A percentile compares a stretch with the other conserved stretches of the same genome.
These are phyloP conservation scores for Juncus effusus DNA, from an alignment of 176 grass and related monocot species.

Conservation along the genomic window DNA sequence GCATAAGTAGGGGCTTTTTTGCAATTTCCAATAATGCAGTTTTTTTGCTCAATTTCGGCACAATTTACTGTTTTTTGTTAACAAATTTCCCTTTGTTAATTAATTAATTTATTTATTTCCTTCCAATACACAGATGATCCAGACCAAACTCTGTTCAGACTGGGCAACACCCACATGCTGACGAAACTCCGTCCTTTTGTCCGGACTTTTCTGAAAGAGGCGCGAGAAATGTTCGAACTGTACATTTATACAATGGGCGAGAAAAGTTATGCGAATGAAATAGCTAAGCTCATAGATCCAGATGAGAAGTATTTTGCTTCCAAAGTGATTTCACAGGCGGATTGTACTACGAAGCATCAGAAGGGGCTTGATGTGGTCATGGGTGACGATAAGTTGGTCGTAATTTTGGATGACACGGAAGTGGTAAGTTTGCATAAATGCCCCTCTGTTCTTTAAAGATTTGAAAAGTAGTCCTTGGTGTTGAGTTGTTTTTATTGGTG, in stretches of 20 bases:
- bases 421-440: conserved; percentile 40
- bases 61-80: neutral
- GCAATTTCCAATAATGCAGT: too few relatives aligned
- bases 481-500: too few relatives aligned
- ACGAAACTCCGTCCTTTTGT: conserved; percentile 91
- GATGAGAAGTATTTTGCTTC: conserved; percentile 66
- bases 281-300: conserved; percentile 91
- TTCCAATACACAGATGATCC: conserved; percentile 50
- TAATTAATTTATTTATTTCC: neutral
- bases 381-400: conserved; percentile 63
- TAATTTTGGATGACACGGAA: conserved; percentile 97
- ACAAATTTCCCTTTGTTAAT: conserved; percentile 17
- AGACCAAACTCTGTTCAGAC: conserved; percentile 53
- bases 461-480: too few relatives aligned
- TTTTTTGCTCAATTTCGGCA: too few relatives aligned
- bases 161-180: conserved; percentile 51
- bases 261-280: conserved; percentile 78
- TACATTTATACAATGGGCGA: conserved; percentile 97
- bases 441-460: neutral
- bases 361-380: conserved; percentile 96
- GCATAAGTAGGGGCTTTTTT: too few relatives aligned
- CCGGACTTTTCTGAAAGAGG: conserved; percentile 71
- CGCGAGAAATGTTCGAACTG: conserved; percentile 85
- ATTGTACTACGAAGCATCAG: conserved; percentile 66
- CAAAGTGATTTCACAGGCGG: conserved; percentile 84